Base-by-base conservation (phyloP, 202 grass and related monocot genomes). In the Eragrostis tef region DNA sequence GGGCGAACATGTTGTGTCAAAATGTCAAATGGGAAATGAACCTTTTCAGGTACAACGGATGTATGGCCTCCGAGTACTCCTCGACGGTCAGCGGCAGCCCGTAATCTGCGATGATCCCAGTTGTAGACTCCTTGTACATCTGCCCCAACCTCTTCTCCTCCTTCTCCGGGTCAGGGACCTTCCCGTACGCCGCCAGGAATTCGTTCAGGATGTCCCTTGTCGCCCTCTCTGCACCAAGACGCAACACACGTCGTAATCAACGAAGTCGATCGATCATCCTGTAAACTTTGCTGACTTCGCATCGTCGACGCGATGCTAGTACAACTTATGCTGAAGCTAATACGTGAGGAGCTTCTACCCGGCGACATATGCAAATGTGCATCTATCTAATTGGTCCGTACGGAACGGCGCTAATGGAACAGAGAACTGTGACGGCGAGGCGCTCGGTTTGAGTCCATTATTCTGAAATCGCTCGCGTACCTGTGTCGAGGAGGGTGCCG, bases 401-500 rank as follows among this genome's bases (percentile, higher is more conserved):
- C 59, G 5, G 46, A 31, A 19, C 24, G 24, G 46, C 25, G 25
- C 47, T 7, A 52, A 26, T 19, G 46, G 47, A 51, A 61, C 22
- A 19, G 47, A 36, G 70, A 53, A 16, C 48, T 27, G n/a, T 12
- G 6, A 6, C n/a, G 71, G 51, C 29, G 50, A 74, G 49, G 49
- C 53, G 19, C 53, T 22, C 56, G 25, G 45, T 5, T 3, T 39
- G 34, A 39, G 34, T 39, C 34, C 0, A 0, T 39, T 39, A 5
- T 39, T 39, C 2, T 39, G 34, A 39, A 5, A 6, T 39, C 3
- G 1, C 2, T 39, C 7, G 64, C 78, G 78, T 77, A 82, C 91
- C 91, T 46, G 89, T 83, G 85, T 91, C 91, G 9, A 97, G 44
- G 59, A 97, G 82, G 10, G 94, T 97, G 64, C 94, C 94, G 67